Percentiles rank a stretch among this genome's conserved stretches.
These are phyloP conservation scores for Epichloe sibirici DNA, from an alignment of 2,329 filamentous ascomycete genomes.

Conservation along the genomic window DNA sequence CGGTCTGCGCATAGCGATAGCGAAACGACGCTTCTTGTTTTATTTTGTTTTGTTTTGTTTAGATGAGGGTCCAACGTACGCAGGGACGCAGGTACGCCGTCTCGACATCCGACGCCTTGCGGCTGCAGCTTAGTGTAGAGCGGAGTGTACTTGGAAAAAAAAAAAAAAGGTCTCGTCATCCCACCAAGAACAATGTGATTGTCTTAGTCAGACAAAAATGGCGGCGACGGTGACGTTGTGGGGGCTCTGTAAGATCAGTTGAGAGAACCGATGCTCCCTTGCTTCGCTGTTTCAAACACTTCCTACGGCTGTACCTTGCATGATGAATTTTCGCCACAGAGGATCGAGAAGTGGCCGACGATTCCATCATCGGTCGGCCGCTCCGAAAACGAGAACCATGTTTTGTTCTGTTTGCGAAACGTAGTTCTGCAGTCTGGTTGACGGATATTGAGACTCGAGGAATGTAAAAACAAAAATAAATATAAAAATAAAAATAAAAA, in stretches of 20 bases:
- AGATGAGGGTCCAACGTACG: no score
- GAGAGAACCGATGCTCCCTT: slow-evolving; percentile 2
- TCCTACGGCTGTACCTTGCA: slow-evolving; percentile 2
- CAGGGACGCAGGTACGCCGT: neutral
- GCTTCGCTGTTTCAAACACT: slow-evolving; percentile 1
- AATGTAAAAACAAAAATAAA: neutral
- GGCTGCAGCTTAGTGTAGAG: neutral
- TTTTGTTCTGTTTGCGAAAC: no score
- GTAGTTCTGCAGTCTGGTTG: no score
- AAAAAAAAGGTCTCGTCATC: neutral
- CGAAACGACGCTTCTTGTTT: neutral
- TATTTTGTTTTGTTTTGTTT: no score
- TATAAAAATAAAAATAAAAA: neutral
- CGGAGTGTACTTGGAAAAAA: neutral
- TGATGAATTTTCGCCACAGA: neutral
- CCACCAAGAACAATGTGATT: neutral
- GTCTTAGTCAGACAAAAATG: neutral
- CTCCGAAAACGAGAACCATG: neutral
- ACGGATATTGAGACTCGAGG: no score
- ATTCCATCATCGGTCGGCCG: neutral
- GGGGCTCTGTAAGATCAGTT: neutral
- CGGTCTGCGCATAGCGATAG: neutral
- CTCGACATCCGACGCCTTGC: neutral
- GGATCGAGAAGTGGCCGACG: neutral
- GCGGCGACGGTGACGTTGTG: slow-evolving; percentile 1